Percentiles rank a stretch among this genome's conserved stretches.
Conservation (phyloP, 164 flowering plant genomes). For the Chimonanthus praecox region DNA sequence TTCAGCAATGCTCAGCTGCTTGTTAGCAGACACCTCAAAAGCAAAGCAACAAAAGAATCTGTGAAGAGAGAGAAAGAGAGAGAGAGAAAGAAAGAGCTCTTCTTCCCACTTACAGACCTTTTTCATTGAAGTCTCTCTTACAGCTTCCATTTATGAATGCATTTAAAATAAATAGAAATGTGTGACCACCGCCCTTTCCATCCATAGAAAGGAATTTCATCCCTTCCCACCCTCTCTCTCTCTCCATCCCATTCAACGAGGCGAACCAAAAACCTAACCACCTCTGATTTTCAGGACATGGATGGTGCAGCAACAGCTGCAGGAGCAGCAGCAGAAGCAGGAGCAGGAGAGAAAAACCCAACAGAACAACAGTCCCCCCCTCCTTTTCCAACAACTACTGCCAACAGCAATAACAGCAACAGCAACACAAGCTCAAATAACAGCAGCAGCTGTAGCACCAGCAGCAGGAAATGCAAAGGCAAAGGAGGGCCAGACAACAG, state of each 20-base stretch:
- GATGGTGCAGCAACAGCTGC: slow-evolving; percentile 10
- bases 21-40: background rate
- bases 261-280: background rate
- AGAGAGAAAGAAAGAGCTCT: background rate
- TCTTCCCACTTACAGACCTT: background rate
- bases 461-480: slow-evolving; percentile 43
- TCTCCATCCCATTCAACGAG: slow-evolving; percentile 9
- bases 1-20: background rate
- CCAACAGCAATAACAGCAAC: slow-evolving; percentile 11
- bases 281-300: slow-evolving; percentile 3
- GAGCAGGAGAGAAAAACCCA: slow-evolving; percentile 1
- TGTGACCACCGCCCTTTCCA: slow-evolving; percentile 27
- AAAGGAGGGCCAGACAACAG: slow-evolving; percentile 90
- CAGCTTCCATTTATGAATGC: background rate
- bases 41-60: background rate
- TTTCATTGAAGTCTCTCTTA: background rate
- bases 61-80: background rate
- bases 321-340: background rate
- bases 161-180: slow-evolving; percentile 5
- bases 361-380: background rate
- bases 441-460: slow-evolving; percentile 6
- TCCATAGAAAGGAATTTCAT: slow-evolving; percentile 7
- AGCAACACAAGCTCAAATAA: slow-evolving; percentile 6
- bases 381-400: slow-evolving; percentile 2
- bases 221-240: background rate